A percentile compares a stretch with the other conserved stretches of the same genome.
Evolutionary conservation across 345 rosid genomes (phyloP).

Genomic region (Streptanthus diversifolius): DNA sequence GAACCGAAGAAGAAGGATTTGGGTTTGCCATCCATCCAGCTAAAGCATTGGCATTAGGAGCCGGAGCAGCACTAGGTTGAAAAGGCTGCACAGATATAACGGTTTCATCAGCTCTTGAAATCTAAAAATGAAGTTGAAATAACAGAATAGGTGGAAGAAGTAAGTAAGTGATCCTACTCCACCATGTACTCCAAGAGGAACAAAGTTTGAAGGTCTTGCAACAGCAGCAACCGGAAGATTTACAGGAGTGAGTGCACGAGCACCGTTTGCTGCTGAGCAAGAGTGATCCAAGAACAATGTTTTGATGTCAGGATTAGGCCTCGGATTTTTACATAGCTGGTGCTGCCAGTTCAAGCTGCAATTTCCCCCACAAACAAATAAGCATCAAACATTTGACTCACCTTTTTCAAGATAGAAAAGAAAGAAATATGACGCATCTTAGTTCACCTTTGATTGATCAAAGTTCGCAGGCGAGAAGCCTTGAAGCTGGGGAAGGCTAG

Average conservation of each 20-base stretch:
- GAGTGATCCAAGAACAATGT: conserved; percentile 82
- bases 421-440: not conserved
- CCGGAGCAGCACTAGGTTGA: conserved; percentile 60
- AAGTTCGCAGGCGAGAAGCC: conserved; percentile 69
- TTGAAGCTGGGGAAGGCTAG: conserved; percentile 70
- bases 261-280: conserved; percentile 67
- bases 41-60: conserved; percentile 57
- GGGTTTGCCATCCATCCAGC: conserved; percentile 90
- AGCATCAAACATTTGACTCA: not conserved
- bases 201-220: conserved; percentile 69
- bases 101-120: conserved; percentile 12
- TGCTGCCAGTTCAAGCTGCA: conserved; percentile 95
- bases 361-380: not conserved
- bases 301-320: conserved; percentile 88
- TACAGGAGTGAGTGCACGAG: conserved; percentile 64
- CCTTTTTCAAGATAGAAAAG: not conserved
- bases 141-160: not conserved
- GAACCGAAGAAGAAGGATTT: conserved; percentile 73
- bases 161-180: conserved; percentile 46
- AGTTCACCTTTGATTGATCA: conserved; percentile 81
- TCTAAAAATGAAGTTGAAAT: not conserved
- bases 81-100: conserved; percentile 53
- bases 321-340: conserved; percentile 91
- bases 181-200: conserved; percentile 72
- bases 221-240: conserved; percentile 65